Base-by-base conservation (phyloP, 768 basidiomycete species). In the Sarcodon sp. region DNA sequence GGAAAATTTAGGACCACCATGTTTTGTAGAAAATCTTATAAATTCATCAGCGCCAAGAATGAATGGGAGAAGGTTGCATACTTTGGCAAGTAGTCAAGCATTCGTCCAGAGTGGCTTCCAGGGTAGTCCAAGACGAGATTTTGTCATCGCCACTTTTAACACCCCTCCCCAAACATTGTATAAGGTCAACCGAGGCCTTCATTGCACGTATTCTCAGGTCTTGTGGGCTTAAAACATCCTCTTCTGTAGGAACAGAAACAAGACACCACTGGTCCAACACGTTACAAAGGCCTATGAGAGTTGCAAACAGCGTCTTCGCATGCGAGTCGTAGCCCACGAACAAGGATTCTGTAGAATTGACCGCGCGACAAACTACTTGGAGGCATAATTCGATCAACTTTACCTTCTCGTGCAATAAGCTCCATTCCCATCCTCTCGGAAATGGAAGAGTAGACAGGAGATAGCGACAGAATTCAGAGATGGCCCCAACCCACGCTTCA, bases 201-300 rank as follows among this genome's bases (percentile, higher is more conserved):
- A 70, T 61, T 3, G 74, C 68, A 50, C 67, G 72, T 33, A 68
- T 63, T 56, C 70, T 75, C 53, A 87, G 59, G 3, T 64, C 61
- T 4, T 57, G 58, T 0, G 85, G 82, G 10, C 69, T 65, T 27
- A 67, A 62, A 39, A 71, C 58, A 12, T 59, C 70, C 16, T 66
- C 66, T 44, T 69, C 61, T 18, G 51, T 55, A n/a, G 61, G 53
- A 16, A 66, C 64, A 38, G 67, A 64, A n/a, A 64, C 66, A 45
- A 75, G 74, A 33, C 70, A 58, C 79, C 84, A 87, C 33, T 70
- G 59, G 51, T 82, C 80, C 34, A 84, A 64, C 1, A 70, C 69
- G 46, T 68, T 59, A 55, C 73, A 77, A 32, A 86, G 66, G 35
- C 70, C 69, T 9, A 83, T 56, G 38, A 85, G 57, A 35, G 72